phyloP scores from a whole-genome alignment of 441 rosid species.

The Euphorbia celastroides region DNA sequence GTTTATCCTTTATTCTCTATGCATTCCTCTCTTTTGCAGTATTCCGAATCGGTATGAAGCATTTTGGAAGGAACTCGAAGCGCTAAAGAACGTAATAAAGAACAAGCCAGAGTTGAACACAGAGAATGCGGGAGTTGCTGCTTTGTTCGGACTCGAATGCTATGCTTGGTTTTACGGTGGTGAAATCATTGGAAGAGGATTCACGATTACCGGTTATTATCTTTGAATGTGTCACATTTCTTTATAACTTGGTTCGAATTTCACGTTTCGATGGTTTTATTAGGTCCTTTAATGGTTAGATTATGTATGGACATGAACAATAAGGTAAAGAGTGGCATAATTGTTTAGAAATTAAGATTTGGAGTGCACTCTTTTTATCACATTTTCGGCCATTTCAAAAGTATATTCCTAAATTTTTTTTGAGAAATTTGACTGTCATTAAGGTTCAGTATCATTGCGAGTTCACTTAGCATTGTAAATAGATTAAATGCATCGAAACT shows the following conservation, averaged over 20 bases:
- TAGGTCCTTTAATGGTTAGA: too few relatives aligned
- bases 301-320: too few relatives aligned
- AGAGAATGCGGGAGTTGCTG: slow-evolving; percentile 66
- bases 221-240: neutral
- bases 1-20: neutral
- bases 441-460: too few relatives aligned
- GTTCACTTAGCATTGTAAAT: too few relatives aligned
- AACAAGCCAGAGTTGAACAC: slow-evolving; percentile 44
- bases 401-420: too few relatives aligned
- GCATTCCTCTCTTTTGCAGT: slow-evolving; percentile 23
- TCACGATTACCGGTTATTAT: slow-evolving; percentile 65
- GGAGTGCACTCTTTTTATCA: too few relatives aligned
- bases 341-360: too few relatives aligned
- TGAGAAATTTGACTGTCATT: too few relatives aligned
- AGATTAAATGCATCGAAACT: too few relatives aligned
- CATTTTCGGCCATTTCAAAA: too few relatives aligned
- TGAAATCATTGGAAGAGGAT: slow-evolving; percentile 68
- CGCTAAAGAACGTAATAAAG: slow-evolving; percentile 44
- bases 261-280: neutral
- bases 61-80: slow-evolving; percentile 64
- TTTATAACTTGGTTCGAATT: neutral
- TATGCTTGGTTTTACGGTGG: slow-evolving; percentile 83
- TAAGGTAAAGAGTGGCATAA: too few relatives aligned
- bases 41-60: slow-evolving; percentile 60
- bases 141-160: slow-evolving; percentile 79